Conservation (phyloP, 352 stramenopile species). For the Phytophthora aleatoria region DNA sequence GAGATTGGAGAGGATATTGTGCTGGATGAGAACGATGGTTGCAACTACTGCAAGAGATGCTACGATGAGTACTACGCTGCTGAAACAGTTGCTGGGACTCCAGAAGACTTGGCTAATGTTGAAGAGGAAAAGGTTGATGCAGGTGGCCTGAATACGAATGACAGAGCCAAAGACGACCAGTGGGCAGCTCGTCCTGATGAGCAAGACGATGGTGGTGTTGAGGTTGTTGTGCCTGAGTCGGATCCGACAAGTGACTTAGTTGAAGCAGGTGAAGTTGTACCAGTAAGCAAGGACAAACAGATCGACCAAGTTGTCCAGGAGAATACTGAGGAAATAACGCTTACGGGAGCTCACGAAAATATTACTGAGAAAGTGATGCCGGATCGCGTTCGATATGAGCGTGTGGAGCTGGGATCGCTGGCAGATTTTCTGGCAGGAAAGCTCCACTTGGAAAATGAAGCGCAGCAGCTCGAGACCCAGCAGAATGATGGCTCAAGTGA, state of each 20-base stretch:
- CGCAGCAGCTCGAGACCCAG: constrained; percentile 8
- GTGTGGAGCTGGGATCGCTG: constrained; percentile 39
- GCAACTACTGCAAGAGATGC: constrained; percentile 68
- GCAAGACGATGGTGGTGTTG: constrained; percentile 3
- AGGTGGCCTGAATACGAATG: not conserved
- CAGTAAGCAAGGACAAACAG: not conserved
- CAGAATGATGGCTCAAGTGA: not conserved
- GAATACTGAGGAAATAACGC: not conserved
- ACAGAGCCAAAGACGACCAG: not conserved
- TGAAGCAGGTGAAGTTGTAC: not conserved
- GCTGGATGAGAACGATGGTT: constrained; percentile 66
- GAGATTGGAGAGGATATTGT: constrained; percentile 33
- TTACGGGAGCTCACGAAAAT: not conserved
- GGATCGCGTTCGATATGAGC: constrained; percentile 29
- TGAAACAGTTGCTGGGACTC: not conserved
- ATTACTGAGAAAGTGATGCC: not conserved
- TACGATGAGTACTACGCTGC: constrained; percentile 73
- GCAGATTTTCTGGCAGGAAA: constrained; percentile 34
- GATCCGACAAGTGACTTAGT: not conserved
- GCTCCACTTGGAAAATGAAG: not conserved
- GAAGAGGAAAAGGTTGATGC: constrained; percentile 3
- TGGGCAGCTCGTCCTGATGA: not conserved
- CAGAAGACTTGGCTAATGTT: not conserved
- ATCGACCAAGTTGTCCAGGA: not conserved
- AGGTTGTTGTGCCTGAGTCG: constrained; percentile 2